Conservation (phyloP, 129 eudicot species). For the Artemisia tridentata region DNA sequence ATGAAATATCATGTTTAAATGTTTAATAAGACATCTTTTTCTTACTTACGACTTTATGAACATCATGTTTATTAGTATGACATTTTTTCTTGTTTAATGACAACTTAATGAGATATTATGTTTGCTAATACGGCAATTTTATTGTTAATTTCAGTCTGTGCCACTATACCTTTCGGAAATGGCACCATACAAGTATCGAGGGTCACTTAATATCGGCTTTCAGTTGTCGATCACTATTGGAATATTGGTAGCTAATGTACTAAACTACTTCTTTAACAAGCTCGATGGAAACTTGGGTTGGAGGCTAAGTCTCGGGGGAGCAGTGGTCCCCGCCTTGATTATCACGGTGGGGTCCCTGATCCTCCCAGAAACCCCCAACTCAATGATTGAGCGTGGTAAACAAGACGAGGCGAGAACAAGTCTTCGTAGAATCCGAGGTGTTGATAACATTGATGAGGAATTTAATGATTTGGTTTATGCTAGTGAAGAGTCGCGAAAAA, state of each 20-base stretch:
- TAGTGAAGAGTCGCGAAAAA: constrained; percentile 62
- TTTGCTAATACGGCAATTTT: not conserved
- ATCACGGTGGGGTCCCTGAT: constrained; percentile 58
- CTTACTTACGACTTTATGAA: no score
- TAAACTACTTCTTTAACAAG: constrained; percentile 74
- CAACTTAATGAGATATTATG: no score
- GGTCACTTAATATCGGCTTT: constrained; percentile 79
- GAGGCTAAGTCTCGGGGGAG: constrained; percentile 88
- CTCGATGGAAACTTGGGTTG: constrained; percentile 83
- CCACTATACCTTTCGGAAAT: constrained; percentile 88
- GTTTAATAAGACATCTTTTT: no score
- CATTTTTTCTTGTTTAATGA: not conserved
- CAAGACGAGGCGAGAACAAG: constrained; percentile 47
- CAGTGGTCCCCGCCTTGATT: constrained; percentile 80
- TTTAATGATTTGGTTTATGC: constrained; percentile 67
- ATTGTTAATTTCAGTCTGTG: constrained; percentile 55
- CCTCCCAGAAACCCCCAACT: constrained; percentile 92
- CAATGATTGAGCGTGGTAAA: constrained; percentile 75
- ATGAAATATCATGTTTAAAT: no score
- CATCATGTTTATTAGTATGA: not conserved
- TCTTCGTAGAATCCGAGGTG: constrained; percentile 66
- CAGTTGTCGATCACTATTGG: constrained; percentile 84
- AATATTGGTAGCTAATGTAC: constrained; percentile 73
- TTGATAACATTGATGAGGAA: constrained; percentile 60
- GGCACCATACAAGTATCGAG: constrained; percentile 95